Percentiles rank a stretch among this genome's conserved stretches.
These are phyloP conservation scores for Agaricus bisporus DNA, from an alignment of 768 basidiomycete genomes.

Conservation along the genomic window DNA sequence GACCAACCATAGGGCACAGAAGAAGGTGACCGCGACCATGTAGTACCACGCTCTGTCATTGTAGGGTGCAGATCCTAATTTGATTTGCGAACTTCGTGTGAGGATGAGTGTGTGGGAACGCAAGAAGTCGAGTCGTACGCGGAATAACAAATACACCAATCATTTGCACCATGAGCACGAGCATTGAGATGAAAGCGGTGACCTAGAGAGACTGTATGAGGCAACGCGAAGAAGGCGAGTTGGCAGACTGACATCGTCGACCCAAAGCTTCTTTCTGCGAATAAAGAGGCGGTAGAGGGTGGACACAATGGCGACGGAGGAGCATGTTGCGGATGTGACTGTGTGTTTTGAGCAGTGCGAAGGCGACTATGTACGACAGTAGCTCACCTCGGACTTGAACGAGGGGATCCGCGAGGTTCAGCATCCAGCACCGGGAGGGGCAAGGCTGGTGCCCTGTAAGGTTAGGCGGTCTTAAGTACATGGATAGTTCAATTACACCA, in stretches of 20 bases:
- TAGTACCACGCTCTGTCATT: slow-evolving; percentile 26
- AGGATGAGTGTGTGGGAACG: background rate
- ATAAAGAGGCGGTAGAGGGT: slow-evolving; percentile 26
- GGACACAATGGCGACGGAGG: slow-evolving; percentile 24
- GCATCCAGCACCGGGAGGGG: slow-evolving; percentile 5
- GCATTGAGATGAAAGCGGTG: slow-evolving; percentile 24
- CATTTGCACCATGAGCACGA: slow-evolving; percentile 21
- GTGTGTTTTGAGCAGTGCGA: background rate
- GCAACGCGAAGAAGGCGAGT: background rate
- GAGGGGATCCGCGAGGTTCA: slow-evolving; percentile 3
- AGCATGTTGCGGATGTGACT: slow-evolving; percentile 29
- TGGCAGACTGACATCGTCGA: slow-evolving; percentile 27
- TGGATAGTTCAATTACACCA: slow-evolving; percentile 2
- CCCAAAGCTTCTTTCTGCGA: slow-evolving; percentile 25
- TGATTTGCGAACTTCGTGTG: background rate
- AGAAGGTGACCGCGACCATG: slow-evolving; percentile 29
- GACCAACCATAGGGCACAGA: slow-evolving; percentile 32
- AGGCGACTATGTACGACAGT: background rate
- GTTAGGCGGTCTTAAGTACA: slow-evolving; percentile 3
- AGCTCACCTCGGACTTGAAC: slow-evolving; percentile 6
- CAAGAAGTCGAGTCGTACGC: slow-evolving; percentile 9
- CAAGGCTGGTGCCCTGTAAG: background rate
- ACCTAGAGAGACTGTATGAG: slow-evolving; percentile 13
- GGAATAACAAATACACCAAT: slow-evolving; percentile 24
- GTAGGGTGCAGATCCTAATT: slow-evolving; percentile 3